Evolutionary conservation across 75 land plant species (phyloP), one percentile per base, ranked within the genome.

Genomic region (Cupressus sempervirens): DNA sequence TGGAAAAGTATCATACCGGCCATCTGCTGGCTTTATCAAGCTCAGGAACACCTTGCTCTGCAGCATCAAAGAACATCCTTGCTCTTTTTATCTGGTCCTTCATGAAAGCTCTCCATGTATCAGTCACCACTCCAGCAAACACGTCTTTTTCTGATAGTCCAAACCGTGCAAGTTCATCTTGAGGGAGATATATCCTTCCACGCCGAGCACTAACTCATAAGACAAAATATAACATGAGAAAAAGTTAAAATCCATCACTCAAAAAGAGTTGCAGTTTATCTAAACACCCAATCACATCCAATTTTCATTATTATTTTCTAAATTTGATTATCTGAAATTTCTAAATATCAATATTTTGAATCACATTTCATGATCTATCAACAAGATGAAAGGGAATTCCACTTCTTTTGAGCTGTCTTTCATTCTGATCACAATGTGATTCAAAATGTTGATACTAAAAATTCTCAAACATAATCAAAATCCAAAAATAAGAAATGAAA

Each of bases 31-130:
- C 94, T 79, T 89, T 88, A 84, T 88, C 92, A 32, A 95, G 92
- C 91, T 94, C 91, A 3, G 86, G 72, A 14, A 95, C 91, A 16
- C 95, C 95, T 48, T 90, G 86, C 88, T 95, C 95, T 29, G 94
- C 95, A 83, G 92, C 92, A 15, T 87, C 88, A 80, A 94, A 95
- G 88, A 92, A 95, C 93, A 89, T 85, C 83, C 95, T 87, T 34
- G 97, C 97, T 52, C 95, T 86, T 84, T 86, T 89, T 34, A 95
- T 92, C 77, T 94, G 97, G 16, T 88, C 83, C 86, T 91, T 92
- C 95, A 95, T 95, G 84, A 95, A 95, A 58, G 84, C 92, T 85
- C 97, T 89, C 97, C 97, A 95, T 86, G 88, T 90, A 76, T 93
- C 90, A 6, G 95, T 95, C 16, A 95, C 97, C 76, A 82, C 86